Evolutionary conservation across 1,284 basidiomycete genomes (phyloP).

Genomic region (Mycosarcoma maydis): DNA sequence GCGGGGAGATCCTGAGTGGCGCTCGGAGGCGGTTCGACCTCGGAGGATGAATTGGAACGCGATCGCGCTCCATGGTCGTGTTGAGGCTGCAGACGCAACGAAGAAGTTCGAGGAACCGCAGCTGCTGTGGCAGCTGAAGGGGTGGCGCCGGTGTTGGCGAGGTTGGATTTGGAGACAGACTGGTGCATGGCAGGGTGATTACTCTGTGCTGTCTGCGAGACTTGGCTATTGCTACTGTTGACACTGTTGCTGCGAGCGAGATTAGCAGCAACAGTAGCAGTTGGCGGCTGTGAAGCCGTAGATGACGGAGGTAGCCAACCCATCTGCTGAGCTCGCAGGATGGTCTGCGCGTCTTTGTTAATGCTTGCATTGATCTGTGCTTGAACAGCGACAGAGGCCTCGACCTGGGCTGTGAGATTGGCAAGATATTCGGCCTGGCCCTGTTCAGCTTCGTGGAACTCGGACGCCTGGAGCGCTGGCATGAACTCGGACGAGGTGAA

Average conservation of each 20-base stretch:
- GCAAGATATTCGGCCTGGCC: constrained; percentile 51
- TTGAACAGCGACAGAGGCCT: constrained; percentile 33
- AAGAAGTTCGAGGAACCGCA: background rate
- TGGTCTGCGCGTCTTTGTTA: constrained; percentile 42
- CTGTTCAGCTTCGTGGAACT: constrained; percentile 49
- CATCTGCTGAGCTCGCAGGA: constrained; percentile 47
- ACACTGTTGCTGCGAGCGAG: constrained; percentile 31
- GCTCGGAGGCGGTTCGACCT: background rate
- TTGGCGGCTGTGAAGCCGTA: constrained; percentile 2
- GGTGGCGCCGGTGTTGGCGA: constrained; percentile 1
- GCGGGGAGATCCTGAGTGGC: no score
- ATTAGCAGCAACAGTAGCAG: constrained; percentile 10
- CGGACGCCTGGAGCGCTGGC: constrained; percentile 55
- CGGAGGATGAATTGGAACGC: constrained; percentile 6
- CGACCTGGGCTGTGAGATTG: constrained; percentile 40
- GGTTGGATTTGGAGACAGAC: constrained; percentile 13
- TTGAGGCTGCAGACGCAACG: constrained; percentile 14
- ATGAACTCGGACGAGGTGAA: constrained; percentile 59
- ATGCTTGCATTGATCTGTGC: constrained; percentile 47
- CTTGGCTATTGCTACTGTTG: constrained; percentile 21
- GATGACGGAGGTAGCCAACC: constrained; percentile 54
- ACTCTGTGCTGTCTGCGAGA: constrained; percentile 2
- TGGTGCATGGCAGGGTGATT: constrained; percentile 3
- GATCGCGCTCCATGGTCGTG: constrained; percentile 3
- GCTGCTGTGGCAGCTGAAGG: background rate